Conservation (phyloP, 208 protist species). For the Leishmania major region DNA sequence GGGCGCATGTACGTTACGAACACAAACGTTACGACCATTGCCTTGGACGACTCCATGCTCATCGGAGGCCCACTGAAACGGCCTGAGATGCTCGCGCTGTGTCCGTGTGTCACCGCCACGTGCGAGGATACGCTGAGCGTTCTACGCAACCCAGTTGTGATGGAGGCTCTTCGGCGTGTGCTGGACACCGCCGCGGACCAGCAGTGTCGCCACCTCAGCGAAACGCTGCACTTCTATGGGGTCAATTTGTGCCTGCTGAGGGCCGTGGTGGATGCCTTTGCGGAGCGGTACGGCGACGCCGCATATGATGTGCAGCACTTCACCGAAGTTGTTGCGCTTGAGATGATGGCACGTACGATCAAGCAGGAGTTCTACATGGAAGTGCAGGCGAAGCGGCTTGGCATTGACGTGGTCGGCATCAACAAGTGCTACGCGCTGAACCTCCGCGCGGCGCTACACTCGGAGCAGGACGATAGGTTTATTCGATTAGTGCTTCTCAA, state of each 20-base stretch:
- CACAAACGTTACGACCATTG: conserved; percentile 77
- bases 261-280: conserved; percentile 45
- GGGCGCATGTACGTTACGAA: conserved; percentile 80
- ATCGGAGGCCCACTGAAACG: conserved; percentile 75
- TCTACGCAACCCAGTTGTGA: conserved; percentile 41
- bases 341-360: conserved; percentile 76
- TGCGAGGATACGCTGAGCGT: conserved; percentile 56
- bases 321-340: conserved; percentile 42
- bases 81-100: conserved; percentile 76
- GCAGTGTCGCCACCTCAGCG: conserved; percentile 18
- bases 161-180: conserved; percentile 39
- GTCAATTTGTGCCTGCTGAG: conserved; percentile 82
- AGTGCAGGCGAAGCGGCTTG: conserved; percentile 79
- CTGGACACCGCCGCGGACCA: conserved; percentile 25
- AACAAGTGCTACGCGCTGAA: conserved; percentile 41
- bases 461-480: conserved; percentile 27
- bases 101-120: conserved; percentile 50
- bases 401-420: conserved; percentile 51
- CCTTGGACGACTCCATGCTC: conserved; percentile 46
- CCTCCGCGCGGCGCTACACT: conserved; percentile 53
- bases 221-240: conserved; percentile 59
- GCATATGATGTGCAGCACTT: conserved; percentile 20
- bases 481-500: conserved; percentile 64
- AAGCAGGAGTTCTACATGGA: conserved; percentile 87
- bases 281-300: conserved; percentile 7